Conservation (phyloP, 768 basidiomycete species). For the Botryobasidium botryosum region DNA sequence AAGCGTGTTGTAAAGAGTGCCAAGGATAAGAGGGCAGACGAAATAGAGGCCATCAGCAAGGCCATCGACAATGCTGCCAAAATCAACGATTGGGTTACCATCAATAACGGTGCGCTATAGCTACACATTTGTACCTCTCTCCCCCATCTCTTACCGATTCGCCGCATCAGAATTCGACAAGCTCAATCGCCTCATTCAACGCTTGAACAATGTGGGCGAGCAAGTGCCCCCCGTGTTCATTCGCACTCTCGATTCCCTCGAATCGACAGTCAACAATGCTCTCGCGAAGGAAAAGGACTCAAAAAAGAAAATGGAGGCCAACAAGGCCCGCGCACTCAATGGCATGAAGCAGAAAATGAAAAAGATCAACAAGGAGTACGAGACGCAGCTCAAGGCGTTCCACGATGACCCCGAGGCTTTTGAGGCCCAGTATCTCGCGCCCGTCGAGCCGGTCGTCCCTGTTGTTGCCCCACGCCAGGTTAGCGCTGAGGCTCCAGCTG, state of each 20-base stretch:
- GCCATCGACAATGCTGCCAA: slow-evolving; percentile 86
- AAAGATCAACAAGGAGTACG: slow-evolving; percentile 80
- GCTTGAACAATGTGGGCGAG: slow-evolving; percentile 71
- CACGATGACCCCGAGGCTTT: slow-evolving; percentile 83
- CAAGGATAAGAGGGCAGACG: slow-evolving; percentile 78
- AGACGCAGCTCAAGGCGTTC: slow-evolving; percentile 60
- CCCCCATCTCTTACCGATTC: background rate
- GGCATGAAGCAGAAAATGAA: slow-evolving; percentile 98
- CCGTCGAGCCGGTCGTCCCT: slow-evolving; percentile 28
- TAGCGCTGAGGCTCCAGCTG: slow-evolving; percentile 27
- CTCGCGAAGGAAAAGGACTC: slow-evolving; percentile 78
- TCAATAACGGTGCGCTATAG: slow-evolving; percentile 56
- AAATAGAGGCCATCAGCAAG: slow-evolving; percentile 88
- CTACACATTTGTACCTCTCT: too few relatives aligned
- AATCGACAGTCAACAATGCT: slow-evolving; percentile 53
- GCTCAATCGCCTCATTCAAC: slow-evolving; percentile 72
- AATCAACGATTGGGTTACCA: slow-evolving; percentile 93
- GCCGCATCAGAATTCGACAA: slow-evolving; percentile 77
- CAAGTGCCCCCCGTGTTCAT: slow-evolving; percentile 77
- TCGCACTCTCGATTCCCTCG: slow-evolving; percentile 56
- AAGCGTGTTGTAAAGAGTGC: slow-evolving; percentile 72
- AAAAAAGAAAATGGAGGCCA: slow-evolving; percentile 93
- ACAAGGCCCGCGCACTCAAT: slow-evolving; percentile 83
- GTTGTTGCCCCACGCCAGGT: slow-evolving; percentile 19
- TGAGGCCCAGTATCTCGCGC: slow-evolving; percentile 47